These are phyloP conservation scores for Backusella mclennaniae DNA, from an alignment of 192 early-diverging fungal genomes.

Conservation along the genomic window DNA sequence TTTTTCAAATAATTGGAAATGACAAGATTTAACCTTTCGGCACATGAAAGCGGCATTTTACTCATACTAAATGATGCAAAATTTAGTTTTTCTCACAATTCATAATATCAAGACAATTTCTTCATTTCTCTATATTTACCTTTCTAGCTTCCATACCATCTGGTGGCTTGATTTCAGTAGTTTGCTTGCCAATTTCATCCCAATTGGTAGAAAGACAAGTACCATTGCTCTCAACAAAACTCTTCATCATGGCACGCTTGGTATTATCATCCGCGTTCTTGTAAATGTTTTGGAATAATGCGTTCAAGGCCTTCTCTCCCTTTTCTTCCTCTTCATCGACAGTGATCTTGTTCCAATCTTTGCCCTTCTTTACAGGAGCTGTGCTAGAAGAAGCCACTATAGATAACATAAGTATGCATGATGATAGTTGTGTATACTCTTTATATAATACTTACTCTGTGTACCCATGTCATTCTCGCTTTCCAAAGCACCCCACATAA, in stretches of 20 bases:
- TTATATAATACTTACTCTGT: constrained; percentile 12
- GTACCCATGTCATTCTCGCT: constrained; percentile 49
- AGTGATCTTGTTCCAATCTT: constrained; percentile 86
- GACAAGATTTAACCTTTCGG: background rate
- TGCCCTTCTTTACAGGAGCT: constrained; percentile 50
- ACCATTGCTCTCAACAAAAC: constrained; percentile 93
- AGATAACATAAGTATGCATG: background rate
- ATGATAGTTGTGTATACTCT: too few species aligned
- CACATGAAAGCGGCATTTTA: constrained; percentile 8
- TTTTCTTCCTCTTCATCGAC: constrained; percentile 77
- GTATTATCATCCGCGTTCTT: constrained; percentile 87
- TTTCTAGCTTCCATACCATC: constrained; percentile 90
- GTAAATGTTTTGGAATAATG: constrained; percentile 92
- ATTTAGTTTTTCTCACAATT: constrained; percentile 1
- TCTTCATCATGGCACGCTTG: constrained; percentile 95
- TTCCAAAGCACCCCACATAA: constrained; percentile 86
- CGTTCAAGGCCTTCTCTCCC: constrained; percentile 88
- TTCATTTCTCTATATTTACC: constrained; percentile 8
- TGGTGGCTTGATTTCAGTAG: constrained; percentile 88
- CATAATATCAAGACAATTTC: background rate
- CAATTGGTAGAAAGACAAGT: constrained; percentile 96
- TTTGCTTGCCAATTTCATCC: constrained; percentile 82
- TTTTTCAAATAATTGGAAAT: constrained; percentile 11
- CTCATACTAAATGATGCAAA: background rate
- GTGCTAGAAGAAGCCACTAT: constrained; percentile 15